These are phyloP conservation scores for Alliaria petiolata DNA, from an alignment of 345 rosid species.

Conservation along the genomic window DNA sequence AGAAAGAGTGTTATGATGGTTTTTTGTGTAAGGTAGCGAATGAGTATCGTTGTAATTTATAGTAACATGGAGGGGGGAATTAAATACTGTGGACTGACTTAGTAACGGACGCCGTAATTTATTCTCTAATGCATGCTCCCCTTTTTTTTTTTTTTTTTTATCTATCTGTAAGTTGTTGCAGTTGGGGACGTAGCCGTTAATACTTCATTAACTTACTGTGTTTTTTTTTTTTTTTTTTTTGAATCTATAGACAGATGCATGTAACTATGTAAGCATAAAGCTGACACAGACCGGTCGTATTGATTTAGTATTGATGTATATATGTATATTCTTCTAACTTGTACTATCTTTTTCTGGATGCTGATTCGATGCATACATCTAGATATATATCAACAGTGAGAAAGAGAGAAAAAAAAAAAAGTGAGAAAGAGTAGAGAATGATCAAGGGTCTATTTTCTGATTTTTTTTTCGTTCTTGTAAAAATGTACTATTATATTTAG, in stretches of 20 bases:
- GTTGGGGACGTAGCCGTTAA: conserved; percentile 27
- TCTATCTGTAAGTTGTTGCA: conserved; percentile 26
- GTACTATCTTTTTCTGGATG: no score
- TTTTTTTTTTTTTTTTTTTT: no score
- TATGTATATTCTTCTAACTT: no score
- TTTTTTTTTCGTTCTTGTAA: no score
- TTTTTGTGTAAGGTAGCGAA: conserved; percentile 13
- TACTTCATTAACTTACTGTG: conserved; percentile 7
- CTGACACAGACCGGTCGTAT: conserved; percentile 17
- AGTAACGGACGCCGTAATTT: conserved; percentile 30
- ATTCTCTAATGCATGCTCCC: conserved; percentile 21
- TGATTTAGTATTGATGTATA: neutral
- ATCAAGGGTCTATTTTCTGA: no score
- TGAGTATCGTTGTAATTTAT: conserved; percentile 24
- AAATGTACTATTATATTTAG: no score
- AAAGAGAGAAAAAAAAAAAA: neutral
- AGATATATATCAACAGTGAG: neutral
- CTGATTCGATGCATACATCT: no score
- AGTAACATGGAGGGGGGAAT: conserved; percentile 4
- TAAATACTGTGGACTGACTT: conserved; percentile 1
- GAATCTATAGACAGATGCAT: conserved; percentile 13
- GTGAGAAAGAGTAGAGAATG: no score
- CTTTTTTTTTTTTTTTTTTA: neutral
- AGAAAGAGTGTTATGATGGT: neutral
- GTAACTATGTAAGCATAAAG: conserved; percentile 12